Conservation (phyloP, 108 stramenopile genomes). For the Fistulifera pelliculosa region DNA sequence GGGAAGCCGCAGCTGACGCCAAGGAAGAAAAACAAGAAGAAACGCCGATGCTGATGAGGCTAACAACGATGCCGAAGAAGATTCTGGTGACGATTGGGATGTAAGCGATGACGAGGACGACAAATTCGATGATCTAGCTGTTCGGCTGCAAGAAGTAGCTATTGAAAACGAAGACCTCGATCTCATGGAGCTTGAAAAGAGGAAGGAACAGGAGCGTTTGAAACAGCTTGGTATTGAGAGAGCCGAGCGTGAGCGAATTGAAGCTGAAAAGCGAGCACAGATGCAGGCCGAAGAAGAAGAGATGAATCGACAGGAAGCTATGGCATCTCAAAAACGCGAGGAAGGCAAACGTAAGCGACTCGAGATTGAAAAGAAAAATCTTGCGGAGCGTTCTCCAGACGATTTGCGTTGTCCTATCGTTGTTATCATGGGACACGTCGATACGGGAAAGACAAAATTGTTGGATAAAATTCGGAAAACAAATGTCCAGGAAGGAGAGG, state of each 20-base stretch:
- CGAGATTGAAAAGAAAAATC: slow-evolving; percentile 74
- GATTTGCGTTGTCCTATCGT: slow-evolving; percentile 94
- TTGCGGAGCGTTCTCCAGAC: slow-evolving; percentile 76
- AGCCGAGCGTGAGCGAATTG: slow-evolving; percentile 73
- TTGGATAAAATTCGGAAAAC: slow-evolving; percentile 99
- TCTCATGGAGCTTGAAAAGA: slow-evolving; percentile 79
- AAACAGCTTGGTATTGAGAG: slow-evolving; percentile 64
- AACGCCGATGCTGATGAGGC: slow-evolving; percentile 33
- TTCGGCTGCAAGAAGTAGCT: slow-evolving; percentile 51
- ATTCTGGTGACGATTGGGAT: slow-evolving; percentile 77
- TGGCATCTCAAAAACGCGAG: slow-evolving; percentile 62
- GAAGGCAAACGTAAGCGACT: slow-evolving; percentile 71
- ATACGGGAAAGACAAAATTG: slow-evolving; percentile 99
- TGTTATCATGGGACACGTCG: slow-evolving; percentile 99
- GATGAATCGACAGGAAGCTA: slow-evolving; percentile 25
- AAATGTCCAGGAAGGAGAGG: slow-evolving; percentile 99
- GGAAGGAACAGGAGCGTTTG: slow-evolving; percentile 70
- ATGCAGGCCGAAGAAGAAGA: slow-evolving; percentile 53
- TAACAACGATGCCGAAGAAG: slow-evolving; percentile 36
- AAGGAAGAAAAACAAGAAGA: slow-evolving; percentile 39
- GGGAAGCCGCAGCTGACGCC: slow-evolving; percentile 31
- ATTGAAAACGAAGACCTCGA: slow-evolving; percentile 74
- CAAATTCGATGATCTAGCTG: slow-evolving; percentile 66
- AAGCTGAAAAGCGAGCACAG: slow-evolving; percentile 55
- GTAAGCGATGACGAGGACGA: slow-evolving; percentile 54